A percentile compares a stretch with the other conserved stretches of the same genome.
phyloP scores from a whole-genome alignment of 2,329 filamentous ascomycete genomes.

The Huntiella omanensis region DNA sequence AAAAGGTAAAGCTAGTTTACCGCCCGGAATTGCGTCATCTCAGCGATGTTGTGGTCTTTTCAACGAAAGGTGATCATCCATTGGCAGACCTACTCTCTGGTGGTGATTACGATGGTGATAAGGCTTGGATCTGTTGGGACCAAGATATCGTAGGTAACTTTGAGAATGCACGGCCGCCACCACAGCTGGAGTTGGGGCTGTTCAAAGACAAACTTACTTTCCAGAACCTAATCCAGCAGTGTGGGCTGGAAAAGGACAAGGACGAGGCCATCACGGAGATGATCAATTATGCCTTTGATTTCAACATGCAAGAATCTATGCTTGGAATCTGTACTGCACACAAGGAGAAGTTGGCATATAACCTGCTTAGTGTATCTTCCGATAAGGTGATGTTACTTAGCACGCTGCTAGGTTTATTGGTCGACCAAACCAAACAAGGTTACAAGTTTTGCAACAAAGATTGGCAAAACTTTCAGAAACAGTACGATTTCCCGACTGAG shows the following conservation, averaged over 20 bases:
- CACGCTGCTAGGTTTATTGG: slow-evolving; percentile 31
- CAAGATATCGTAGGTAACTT: slow-evolving; percentile 46
- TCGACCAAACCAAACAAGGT: slow-evolving; percentile 40
- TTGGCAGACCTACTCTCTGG: slow-evolving; percentile 56
- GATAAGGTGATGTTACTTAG: slow-evolving; percentile 29
- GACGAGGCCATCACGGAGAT: slow-evolving; percentile 23
- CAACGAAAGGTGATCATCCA: slow-evolving; percentile 38
- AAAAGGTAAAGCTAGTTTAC: slow-evolving; percentile 42
- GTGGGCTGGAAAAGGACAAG: slow-evolving; percentile 16
- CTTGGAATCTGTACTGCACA: slow-evolving; percentile 46
- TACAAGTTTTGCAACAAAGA: slow-evolving; percentile 26
- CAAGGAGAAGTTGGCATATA: slow-evolving; percentile 45
- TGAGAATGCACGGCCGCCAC: slow-evolving; percentile 29
- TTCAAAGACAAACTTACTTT: slow-evolving; percentile 19
- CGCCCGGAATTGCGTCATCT: slow-evolving; percentile 44
- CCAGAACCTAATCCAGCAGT: slow-evolving; percentile 24
- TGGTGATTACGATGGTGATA: slow-evolving; percentile 67
- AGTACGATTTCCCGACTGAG: neutral
- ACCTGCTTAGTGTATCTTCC: slow-evolving; percentile 29
- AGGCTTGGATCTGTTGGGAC: slow-evolving; percentile 65
- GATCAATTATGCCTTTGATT: slow-evolving; percentile 33
- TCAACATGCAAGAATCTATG: slow-evolving; percentile 35
- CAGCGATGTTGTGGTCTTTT: slow-evolving; percentile 66
- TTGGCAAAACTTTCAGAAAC: slow-evolving; percentile 22
- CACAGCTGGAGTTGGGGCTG: slow-evolving; percentile 5